Conservation (phyloP, 2,329 filamentous ascomycete species). For the Botryotinia calthae region DNA sequence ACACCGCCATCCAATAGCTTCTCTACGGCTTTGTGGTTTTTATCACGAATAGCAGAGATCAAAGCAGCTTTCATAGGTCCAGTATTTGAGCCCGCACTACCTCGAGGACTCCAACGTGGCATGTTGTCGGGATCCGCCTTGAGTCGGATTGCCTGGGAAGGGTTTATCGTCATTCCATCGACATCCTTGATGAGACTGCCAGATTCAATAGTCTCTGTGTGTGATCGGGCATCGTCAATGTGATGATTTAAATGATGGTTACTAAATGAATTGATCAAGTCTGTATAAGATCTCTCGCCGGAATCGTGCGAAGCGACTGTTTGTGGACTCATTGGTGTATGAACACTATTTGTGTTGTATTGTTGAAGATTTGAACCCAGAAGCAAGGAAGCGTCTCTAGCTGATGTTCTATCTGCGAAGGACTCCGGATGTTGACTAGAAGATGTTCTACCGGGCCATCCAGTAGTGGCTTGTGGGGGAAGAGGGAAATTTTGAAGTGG, state of each 20-base stretch:
- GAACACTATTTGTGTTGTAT: not conserved
- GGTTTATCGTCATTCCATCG: conserved; percentile 44
- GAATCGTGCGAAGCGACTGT: not conserved
- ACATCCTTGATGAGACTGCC: conserved; percentile 41
- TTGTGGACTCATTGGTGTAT: not conserved
- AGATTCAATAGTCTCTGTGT: conserved; percentile 37
- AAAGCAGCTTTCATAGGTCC: conserved; percentile 49
- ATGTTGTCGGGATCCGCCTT: conserved; percentile 51
- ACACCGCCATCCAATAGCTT: conserved; percentile 59
- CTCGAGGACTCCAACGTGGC: conserved; percentile 52
- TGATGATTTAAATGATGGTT: conserved; percentile 19
- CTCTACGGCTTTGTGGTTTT: conserved; percentile 55
- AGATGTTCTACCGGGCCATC: conserved; percentile 25
- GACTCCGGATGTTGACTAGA: conserved; percentile 22
- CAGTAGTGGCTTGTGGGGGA: conserved; percentile 8
- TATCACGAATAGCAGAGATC: conserved; percentile 53
- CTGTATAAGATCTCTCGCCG: conserved; percentile 13
- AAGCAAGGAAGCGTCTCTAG: conserved; percentile 5
- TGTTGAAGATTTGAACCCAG: conserved; percentile 19
- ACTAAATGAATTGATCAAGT: conserved; percentile 25
- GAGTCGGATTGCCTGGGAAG: conserved; percentile 47
- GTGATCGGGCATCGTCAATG: conserved; percentile 35
- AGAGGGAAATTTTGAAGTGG: conserved; percentile 23
- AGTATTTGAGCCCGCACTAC: conserved; percentile 44
- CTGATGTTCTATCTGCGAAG: conserved; percentile 5